These are phyloP conservation scores for Ophiorrhiza pumila DNA, from an alignment of 257 asterid species.

Conservation along the genomic window DNA sequence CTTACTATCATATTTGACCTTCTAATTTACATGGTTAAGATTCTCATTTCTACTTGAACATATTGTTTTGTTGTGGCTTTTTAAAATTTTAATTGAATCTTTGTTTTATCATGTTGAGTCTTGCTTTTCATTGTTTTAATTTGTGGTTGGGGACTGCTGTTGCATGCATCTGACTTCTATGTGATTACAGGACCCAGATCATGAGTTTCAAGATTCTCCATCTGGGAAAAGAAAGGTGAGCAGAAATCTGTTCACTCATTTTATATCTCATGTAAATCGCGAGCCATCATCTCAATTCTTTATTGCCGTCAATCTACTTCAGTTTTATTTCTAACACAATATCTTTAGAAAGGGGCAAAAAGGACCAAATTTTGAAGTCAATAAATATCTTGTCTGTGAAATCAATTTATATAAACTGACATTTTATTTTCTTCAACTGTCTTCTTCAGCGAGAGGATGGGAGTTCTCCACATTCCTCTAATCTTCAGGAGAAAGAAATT, in stretches of 20 bases:
- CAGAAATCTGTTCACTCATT: constrained; percentile 12
- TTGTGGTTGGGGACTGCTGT: neutral
- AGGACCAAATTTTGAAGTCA: constrained; percentile 3
- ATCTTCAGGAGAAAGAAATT: constrained; percentile 30
- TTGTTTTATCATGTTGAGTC: neutral
- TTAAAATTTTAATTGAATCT: neutral
- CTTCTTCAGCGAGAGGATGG: constrained; percentile 57
- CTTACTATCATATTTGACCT: neutral
- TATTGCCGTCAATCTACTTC: neutral
- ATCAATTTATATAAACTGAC: neutral
- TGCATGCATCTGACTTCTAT: constrained; percentile 9
- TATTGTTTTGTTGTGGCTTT: neutral
- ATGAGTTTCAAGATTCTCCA: constrained; percentile 48
- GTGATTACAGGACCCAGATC: constrained; percentile 45
- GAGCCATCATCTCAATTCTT: neutral
- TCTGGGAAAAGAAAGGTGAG: constrained; percentile 69
- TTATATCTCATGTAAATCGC: neutral
- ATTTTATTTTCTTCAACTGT: constrained; percentile 2
- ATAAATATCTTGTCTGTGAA: neutral
- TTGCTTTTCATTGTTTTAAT: neutral
- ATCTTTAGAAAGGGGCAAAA: too few species aligned
- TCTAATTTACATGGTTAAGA: neutral
- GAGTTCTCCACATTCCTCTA: constrained; percentile 28
- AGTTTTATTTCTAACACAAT: constrained; percentile 6
- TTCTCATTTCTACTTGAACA: neutral